These are phyloP conservation scores for Diddensiella transvaalensis DNA, from an alignment of 805 yeast species.

Conservation along the genomic window DNA sequence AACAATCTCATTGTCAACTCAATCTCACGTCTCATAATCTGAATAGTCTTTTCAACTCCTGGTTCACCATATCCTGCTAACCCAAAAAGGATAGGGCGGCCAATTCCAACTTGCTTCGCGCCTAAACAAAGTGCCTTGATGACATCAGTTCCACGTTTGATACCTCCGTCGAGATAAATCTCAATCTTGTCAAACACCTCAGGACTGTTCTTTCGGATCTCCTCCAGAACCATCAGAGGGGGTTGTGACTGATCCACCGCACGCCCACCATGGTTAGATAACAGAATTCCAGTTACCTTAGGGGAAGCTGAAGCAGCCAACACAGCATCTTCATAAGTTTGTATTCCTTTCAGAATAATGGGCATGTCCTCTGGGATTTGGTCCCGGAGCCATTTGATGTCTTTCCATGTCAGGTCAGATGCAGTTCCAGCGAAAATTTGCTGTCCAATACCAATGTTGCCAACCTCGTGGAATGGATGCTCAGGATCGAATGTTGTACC, in stretches of 20 bases:
- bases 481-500: conserved; percentile 22
- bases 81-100: conserved; percentile 62
- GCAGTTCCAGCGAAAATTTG: conserved; percentile 31
- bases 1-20: conserved; percentile 61
- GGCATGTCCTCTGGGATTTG: conserved; percentile 41
- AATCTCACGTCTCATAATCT: conserved; percentile 58
- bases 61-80: conserved; percentile 65
- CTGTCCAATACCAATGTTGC: conserved; percentile 31
- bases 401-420: conserved; percentile 31
- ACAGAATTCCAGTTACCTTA: conserved; percentile 53
- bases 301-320: conserved; percentile 52
- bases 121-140: conserved; percentile 65
- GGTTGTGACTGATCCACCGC: conserved; percentile 62
- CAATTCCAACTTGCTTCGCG: conserved; percentile 62
- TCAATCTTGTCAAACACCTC: conserved; percentile 44
- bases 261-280: conserved; percentile 76
- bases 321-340: conserved; percentile 61
- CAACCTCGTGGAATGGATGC: conserved; percentile 9
- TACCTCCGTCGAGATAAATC: conserved; percentile 63
- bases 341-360: conserved; percentile 59
- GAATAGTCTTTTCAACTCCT: conserved; percentile 57
- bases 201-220: conserved; percentile 41
- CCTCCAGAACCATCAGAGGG: conserved; percentile 58
- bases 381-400: conserved; percentile 28
- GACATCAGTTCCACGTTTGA: conserved; percentile 62